A percentile compares a stretch with the other conserved stretches of the same genome.
phyloP scores from a whole-genome alignment of 2,329 filamentous ascomycete species.

The Karstenula rhodostoma region DNA sequence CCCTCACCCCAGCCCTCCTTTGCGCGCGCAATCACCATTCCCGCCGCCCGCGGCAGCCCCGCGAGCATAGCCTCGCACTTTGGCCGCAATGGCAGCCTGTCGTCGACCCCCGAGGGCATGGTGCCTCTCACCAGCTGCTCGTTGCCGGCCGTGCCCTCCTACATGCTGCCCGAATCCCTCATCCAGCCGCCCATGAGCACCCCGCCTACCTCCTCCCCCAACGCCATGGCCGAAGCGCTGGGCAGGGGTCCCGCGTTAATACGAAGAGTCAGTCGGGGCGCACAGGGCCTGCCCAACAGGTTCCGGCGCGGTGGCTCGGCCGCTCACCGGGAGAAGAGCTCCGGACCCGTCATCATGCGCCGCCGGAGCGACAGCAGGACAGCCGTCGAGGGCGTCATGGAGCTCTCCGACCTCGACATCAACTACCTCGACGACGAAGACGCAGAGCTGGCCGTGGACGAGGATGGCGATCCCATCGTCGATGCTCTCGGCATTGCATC shows the following conservation, averaged over 20 bases:
- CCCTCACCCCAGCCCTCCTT: constrained; percentile 46
- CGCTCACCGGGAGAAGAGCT: constrained; percentile 80
- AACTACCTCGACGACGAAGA: constrained; percentile 65
- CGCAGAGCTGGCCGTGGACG: constrained; percentile 52
- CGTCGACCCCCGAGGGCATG: constrained; percentile 71
- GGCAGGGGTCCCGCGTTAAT: constrained; percentile 75
- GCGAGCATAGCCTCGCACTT: constrained; percentile 49
- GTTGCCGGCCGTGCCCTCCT: constrained; percentile 54
- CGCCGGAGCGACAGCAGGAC: constrained; percentile 89
- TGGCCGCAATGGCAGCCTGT: constrained; percentile 69
- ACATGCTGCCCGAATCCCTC: constrained; percentile 78
- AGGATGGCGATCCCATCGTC: constrained; percentile 46
- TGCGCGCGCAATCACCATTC: constrained; percentile 45
- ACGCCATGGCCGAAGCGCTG: constrained; percentile 69
- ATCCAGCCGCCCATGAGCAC: constrained; percentile 62
- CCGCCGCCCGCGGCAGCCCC: constrained; percentile 51
- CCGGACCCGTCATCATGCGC: constrained; percentile 86
- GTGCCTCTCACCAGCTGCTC: constrained; percentile 64
- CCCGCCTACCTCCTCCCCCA: constrained; percentile 53
- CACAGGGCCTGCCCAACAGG: constrained; percentile 72
- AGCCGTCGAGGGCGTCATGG: constrained; percentile 59
- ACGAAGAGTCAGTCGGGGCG: constrained; percentile 82
- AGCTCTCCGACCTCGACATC: constrained; percentile 59
- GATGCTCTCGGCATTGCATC: constrained; percentile 55
- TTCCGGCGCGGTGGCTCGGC: constrained; percentile 81